Evolutionary conservation across 257 asterid genomes (phyloP).

Genomic region (Plantago major): DNA sequence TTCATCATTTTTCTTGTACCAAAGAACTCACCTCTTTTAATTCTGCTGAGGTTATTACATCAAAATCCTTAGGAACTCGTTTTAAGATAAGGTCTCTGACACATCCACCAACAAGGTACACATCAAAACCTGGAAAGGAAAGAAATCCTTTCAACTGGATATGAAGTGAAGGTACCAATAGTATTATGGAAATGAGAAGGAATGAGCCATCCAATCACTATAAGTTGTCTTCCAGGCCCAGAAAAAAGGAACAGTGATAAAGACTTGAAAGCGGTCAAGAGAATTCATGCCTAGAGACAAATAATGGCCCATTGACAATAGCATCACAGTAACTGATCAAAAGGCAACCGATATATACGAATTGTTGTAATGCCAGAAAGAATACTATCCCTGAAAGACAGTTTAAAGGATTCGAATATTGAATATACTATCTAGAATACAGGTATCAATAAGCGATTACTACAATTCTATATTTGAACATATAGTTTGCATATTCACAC

Average conservation of each 20-base stretch:
- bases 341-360: background rate
- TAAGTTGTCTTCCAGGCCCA: background rate
- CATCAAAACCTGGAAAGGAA: conserved; percentile 59
- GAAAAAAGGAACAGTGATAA: background rate
- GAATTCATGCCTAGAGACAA: conserved; percentile 1
- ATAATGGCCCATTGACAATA: background rate
- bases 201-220: background rate
- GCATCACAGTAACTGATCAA: background rate
- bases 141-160: conserved; percentile 4
- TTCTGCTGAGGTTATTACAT: conserved; percentile 79
- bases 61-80: conserved; percentile 77
- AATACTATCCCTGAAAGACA: background rate
- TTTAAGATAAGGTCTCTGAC: conserved; percentile 74
- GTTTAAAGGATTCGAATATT: background rate
- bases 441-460: too few species aligned
- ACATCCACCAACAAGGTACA: conserved; percentile 91
- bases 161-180: too few species aligned
- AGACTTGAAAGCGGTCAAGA: conserved; percentile 2
- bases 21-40: conserved; percentile 48
- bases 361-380: background rate
- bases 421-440: too few species aligned
- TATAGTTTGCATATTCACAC: too few species aligned
- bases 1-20: too few species aligned
- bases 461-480: background rate
- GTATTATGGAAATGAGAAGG: too few species aligned